These are phyloP conservation scores for Kalmanozyma brasiliensis DNA, from an alignment of 1,284 basidiomycete genomes.

Conservation along the genomic window DNA sequence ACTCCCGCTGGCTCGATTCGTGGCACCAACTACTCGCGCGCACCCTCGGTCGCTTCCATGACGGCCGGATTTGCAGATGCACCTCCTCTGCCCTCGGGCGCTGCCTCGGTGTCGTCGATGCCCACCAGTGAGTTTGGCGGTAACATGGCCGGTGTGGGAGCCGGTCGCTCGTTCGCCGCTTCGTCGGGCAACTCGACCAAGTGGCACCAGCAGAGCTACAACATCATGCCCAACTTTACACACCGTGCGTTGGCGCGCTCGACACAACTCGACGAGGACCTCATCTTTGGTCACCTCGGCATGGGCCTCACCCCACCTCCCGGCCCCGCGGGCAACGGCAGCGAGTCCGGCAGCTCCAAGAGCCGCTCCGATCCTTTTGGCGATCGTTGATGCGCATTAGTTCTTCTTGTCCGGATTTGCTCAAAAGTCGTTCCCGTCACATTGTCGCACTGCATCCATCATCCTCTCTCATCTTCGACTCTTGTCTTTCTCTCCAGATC, in stretches of 20 bases:
- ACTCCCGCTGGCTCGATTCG: slow-evolving; percentile 47
- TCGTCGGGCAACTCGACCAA: slow-evolving; percentile 51
- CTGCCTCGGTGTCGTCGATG: slow-evolving; percentile 30
- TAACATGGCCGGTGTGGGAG: slow-evolving; percentile 52
- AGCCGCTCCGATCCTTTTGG: slow-evolving; percentile 45
- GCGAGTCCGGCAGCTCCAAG: slow-evolving; percentile 38
- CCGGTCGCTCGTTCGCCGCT: slow-evolving; percentile 33
- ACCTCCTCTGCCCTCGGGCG: slow-evolving; percentile 35
- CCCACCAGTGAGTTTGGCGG: slow-evolving; percentile 39
- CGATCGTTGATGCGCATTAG: slow-evolving; percentile 19
- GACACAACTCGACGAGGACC: slow-evolving; percentile 44
- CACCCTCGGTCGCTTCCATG: slow-evolving; percentile 47
- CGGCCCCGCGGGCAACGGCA: slow-evolving; percentile 34
- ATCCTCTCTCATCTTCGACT: neutral
- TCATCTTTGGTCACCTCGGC: slow-evolving; percentile 49
- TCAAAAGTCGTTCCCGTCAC: no score
- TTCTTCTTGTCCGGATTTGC: neutral
- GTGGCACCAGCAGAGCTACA: slow-evolving; percentile 52
- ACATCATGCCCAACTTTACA: slow-evolving; percentile 50
- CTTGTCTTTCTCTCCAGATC: neutral
- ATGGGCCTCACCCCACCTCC: slow-evolving; percentile 42
- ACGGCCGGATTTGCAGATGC: slow-evolving; percentile 41
- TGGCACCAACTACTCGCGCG: slow-evolving; percentile 43
- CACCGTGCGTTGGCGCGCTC: slow-evolving; percentile 40
- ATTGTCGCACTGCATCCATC: neutral